phyloP scores from a whole-genome alignment of 305 asterid genomes.

The Plantago lanceolata region DNA sequence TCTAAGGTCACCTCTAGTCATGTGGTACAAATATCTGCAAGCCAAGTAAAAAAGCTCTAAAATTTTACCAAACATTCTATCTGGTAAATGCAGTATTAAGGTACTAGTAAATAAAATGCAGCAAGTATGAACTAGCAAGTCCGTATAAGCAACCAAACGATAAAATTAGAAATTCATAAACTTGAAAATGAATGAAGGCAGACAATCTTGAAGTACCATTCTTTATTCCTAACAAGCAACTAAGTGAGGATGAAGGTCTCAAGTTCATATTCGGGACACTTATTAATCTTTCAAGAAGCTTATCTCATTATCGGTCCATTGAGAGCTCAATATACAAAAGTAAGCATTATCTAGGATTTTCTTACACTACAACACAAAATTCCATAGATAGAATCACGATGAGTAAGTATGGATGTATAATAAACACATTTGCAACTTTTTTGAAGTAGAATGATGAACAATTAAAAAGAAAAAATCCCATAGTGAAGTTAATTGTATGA shows the following conservation, averaged over 20 bases:
- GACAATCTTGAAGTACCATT: constrained; percentile 13
- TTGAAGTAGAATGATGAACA: background rate
- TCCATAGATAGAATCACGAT: background rate
- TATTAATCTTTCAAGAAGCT: constrained; percentile 14
- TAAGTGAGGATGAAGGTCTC: constrained; percentile 16
- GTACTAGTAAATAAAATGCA: constrained; percentile 9
- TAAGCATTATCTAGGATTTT: background rate
- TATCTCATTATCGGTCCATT: constrained; percentile 14
- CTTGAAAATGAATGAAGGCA: background rate
- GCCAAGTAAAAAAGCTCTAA: constrained; percentile 12
- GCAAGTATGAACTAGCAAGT: constrained; percentile 17
- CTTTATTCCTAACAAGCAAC: constrained; percentile 2
- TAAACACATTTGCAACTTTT: background rate
- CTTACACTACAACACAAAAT: background rate
- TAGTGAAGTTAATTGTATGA: constrained; percentile 11
- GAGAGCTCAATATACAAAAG: constrained; percentile 15
- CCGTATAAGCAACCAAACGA: constrained; percentile 7
- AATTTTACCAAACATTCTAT: constrained; percentile 15
- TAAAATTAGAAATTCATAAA: background rate
- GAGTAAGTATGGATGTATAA: background rate
- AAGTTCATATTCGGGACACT: constrained; percentile 14
- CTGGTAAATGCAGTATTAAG: background rate
- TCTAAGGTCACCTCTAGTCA: constrained; percentile 8
- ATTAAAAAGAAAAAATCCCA: background rate
- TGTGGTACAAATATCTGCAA: constrained; percentile 13